Evolutionary conservation across 306 rosid species (phyloP).

Genomic region (Cucumis hystrix): DNA sequence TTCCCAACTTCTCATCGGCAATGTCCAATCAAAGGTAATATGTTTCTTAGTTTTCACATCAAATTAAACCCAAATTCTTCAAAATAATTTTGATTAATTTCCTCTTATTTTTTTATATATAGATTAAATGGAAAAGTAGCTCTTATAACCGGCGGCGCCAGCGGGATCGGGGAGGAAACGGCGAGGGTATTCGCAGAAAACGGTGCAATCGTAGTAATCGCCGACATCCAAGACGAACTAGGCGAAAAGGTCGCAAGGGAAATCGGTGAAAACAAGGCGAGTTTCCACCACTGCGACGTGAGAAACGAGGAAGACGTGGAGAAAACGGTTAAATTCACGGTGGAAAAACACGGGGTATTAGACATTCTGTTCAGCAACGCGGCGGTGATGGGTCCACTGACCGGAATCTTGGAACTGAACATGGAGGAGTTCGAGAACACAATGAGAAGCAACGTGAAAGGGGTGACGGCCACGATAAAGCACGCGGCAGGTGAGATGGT

Average conservation of each 20-base stretch:
- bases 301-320: conserved; percentile 62
- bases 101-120: not conserved
- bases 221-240: conserved; percentile 67
- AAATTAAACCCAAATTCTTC: conserved; percentile 1
- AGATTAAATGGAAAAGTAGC: conserved; percentile 88
- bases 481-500: conserved; percentile 73
- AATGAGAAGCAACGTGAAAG: conserved; percentile 57
- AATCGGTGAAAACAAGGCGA: conserved; percentile 31
- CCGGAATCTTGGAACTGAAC: conserved; percentile 58
- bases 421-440: conserved; percentile 40
- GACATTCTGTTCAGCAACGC: conserved; percentile 80
- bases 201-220: conserved; percentile 62
- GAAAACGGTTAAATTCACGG: conserved; percentile 29
- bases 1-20: not conserved
- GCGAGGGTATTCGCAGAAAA: conserved; percentile 40
- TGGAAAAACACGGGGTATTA: conserved; percentile 49
- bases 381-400: conserved; percentile 46
- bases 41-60: not conserved
- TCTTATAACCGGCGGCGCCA: conserved; percentile 66
- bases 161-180: conserved; percentile 81
- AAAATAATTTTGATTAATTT: too few species aligned
- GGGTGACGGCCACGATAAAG: conserved; percentile 53
- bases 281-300: conserved; percentile 69
- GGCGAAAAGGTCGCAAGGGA: conserved; percentile 40
- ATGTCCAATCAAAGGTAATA: conserved; percentile 42